Evolutionary conservation across 169 alveolate species (phyloP).

Genomic region (Plasmodium gaboni): DNA sequence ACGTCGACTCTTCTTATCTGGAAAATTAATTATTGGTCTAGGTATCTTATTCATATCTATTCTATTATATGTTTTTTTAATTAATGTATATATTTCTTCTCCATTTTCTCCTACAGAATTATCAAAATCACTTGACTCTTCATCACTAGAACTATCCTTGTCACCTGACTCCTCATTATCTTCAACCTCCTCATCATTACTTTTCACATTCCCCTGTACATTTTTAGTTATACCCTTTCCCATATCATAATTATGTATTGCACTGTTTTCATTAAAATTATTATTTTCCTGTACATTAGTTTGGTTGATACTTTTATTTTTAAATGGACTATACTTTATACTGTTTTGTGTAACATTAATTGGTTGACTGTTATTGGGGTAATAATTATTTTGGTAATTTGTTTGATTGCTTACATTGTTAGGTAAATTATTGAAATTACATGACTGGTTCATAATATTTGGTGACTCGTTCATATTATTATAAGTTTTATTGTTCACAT

Average conservation of each 20-base stretch:
- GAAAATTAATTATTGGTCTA: conserved; percentile 50
- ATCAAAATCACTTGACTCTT: conserved; percentile 46
- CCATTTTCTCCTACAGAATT: conserved; percentile 43
- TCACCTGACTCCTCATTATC: conserved; percentile 13
- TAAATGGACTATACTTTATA: no score
- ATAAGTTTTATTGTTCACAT: neutral
- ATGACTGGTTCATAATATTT: neutral
- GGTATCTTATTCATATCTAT: conserved; percentile 74
- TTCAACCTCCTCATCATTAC: neutral
- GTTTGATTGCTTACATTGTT: neutral
- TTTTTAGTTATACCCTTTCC: neutral
- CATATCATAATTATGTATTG: neutral
- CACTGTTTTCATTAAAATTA: no score
- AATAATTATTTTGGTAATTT: neutral
- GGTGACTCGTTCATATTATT: neutral
- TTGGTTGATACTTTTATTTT: no score
- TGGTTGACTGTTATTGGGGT: neutral
- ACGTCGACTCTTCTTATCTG: conserved; percentile 35
- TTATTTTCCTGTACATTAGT: no score
- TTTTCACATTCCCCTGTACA: neutral
- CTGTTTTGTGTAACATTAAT: neutral
- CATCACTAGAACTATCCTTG: conserved; percentile 65
- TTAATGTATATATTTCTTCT: conserved; percentile 47
- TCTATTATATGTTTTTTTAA: conserved; percentile 59
- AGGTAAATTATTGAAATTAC: neutral